These are phyloP conservation scores for Tylopilus vinaceipallidus DNA, from an alignment of 768 basidiomycete genomes.

Conservation along the genomic window DNA sequence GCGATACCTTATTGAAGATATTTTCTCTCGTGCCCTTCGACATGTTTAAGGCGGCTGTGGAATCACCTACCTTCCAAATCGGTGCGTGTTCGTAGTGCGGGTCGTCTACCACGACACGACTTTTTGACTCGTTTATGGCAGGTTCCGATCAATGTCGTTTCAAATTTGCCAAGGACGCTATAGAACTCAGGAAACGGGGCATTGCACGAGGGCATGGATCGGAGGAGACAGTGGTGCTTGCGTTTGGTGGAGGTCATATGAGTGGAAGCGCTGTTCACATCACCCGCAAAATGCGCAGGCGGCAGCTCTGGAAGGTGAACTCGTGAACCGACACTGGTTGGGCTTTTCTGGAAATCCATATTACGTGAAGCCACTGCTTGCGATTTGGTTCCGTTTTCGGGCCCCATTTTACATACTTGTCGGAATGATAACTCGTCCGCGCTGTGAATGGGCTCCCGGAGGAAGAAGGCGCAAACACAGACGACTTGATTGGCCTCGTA, in stretches of 20 bases:
- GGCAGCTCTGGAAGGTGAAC: conserved; percentile 78
- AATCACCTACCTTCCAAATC: conserved; percentile 76
- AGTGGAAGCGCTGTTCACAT: conserved; percentile 80
- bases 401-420: conserved; percentile 22
- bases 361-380: conserved; percentile 30
- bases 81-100: conserved; percentile 43
- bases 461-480: conserved; percentile 1
- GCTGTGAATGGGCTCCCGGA: conserved; percentile 1
- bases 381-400: conserved; percentile 17
- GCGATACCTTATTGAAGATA: conserved; percentile 69
- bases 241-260: conserved; percentile 72
- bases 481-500: background rate
- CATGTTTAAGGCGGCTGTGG: conserved; percentile 79
- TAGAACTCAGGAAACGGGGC: conserved; percentile 79
- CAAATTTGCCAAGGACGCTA: conserved; percentile 88
- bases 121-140: conserved; percentile 31
- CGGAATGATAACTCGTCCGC: conserved; percentile 9
- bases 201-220: conserved; percentile 66
- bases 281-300: conserved; percentile 83
- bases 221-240: conserved; percentile 90
- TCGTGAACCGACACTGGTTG: conserved; percentile 48
- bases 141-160: conserved; percentile 85
- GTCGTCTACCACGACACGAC: conserved; percentile 1
- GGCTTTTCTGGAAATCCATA: conserved; percentile 15
- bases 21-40: conserved; percentile 85